Percentiles rank a stretch among this genome's conserved stretches.
Evolutionary conservation across 2,329 filamentous ascomycete species (phyloP).

Genomic region (Mariannaea elegans): DNA sequence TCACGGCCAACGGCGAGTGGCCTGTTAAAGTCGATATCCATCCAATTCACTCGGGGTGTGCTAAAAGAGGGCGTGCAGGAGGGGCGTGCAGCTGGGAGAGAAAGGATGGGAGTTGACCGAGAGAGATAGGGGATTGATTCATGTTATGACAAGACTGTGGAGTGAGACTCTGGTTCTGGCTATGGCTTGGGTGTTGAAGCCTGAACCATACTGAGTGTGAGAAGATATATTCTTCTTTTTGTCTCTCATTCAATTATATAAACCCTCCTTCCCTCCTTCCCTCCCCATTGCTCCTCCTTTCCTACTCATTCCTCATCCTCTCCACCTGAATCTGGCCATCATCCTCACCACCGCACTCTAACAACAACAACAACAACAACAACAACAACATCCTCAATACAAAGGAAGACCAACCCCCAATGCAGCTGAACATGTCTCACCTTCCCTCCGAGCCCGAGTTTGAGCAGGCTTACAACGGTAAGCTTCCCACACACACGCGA

Average conservation of each 20-base stretch:
- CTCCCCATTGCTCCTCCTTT: neutral
- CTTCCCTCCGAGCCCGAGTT: slow-evolving; percentile 93
- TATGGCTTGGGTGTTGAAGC: neutral
- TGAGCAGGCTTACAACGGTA: slow-evolving; percentile 97
- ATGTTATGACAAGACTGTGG: slow-evolving; percentile 22
- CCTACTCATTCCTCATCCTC: slow-evolving; percentile 15
- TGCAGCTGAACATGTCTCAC: slow-evolving; percentile 73
- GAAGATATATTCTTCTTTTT: neutral
- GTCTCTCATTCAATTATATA: slow-evolving; percentile 14
- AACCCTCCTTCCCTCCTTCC: slow-evolving; percentile 19
- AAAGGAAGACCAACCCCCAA: slow-evolving; percentile 21
- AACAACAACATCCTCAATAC: neutral
- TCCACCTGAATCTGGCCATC: slow-evolving; percentile 7
- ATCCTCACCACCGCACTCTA: slow-evolving; percentile 11
- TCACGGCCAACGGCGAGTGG: slow-evolving; percentile 28
- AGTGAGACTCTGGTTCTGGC: too few relatives aligned
- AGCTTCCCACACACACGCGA: slow-evolving; percentile 38
- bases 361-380: slow-evolving; percentile 5
- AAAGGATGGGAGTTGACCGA: slow-evolving; percentile 15
- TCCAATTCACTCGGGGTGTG: neutral
- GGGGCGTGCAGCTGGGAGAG: neutral
- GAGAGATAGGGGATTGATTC: slow-evolving; percentile 24
- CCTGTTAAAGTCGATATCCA: slow-evolving; percentile 16
- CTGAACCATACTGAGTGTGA: slow-evolving; percentile 3
- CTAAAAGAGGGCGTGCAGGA: slow-evolving; percentile 3